Conservation (phyloP, 768 basidiomycete species). For the Russula griseocarnosa region DNA sequence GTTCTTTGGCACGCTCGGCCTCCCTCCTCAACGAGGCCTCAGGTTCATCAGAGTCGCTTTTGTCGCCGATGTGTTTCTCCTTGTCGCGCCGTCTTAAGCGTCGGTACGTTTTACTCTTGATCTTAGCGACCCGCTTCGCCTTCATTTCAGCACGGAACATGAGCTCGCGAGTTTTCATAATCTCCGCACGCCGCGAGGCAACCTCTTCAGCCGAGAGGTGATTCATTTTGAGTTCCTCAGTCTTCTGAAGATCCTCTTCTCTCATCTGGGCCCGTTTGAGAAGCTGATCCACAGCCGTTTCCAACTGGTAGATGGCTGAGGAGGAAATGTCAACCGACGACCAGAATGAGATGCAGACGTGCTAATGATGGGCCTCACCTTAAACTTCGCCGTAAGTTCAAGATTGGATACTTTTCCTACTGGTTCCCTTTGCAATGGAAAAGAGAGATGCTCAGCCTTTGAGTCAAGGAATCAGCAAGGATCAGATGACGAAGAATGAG, state of each 20-base stretch:
- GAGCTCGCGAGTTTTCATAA: constrained; percentile 86
- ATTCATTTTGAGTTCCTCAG: constrained; percentile 81
- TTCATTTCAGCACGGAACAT: constrained; percentile 91
- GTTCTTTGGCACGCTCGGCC: constrained; percentile 75
- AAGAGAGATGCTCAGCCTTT: constrained; percentile 82
- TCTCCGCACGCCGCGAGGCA: constrained; percentile 69
- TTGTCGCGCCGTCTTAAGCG: constrained; percentile 76
- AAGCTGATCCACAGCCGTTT: constrained; percentile 77
- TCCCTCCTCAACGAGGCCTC: constrained; percentile 63
- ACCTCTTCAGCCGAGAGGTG: constrained; percentile 85
- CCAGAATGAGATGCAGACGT: neutral
- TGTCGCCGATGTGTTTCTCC: constrained; percentile 57
- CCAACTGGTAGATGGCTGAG: constrained; percentile 80
- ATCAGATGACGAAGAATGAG: neutral
- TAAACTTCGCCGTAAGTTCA: constrained; percentile 80
- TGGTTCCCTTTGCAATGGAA: constrained; percentile 70
- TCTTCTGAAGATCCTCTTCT: constrained; percentile 71
- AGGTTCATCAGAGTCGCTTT: constrained; percentile 49
- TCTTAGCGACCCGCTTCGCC: constrained; percentile 85
- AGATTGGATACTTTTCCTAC: constrained; percentile 59
- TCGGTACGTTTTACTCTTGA: constrained; percentile 92
- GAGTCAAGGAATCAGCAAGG: constrained; percentile 3
- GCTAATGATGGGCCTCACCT: constrained; percentile 42
- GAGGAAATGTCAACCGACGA: neutral
- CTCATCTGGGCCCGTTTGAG: constrained; percentile 77